Evolutionary conservation across 2,329 filamentous ascomycete species (phyloP).

Genomic region (Fusarium irregulare): DNA sequence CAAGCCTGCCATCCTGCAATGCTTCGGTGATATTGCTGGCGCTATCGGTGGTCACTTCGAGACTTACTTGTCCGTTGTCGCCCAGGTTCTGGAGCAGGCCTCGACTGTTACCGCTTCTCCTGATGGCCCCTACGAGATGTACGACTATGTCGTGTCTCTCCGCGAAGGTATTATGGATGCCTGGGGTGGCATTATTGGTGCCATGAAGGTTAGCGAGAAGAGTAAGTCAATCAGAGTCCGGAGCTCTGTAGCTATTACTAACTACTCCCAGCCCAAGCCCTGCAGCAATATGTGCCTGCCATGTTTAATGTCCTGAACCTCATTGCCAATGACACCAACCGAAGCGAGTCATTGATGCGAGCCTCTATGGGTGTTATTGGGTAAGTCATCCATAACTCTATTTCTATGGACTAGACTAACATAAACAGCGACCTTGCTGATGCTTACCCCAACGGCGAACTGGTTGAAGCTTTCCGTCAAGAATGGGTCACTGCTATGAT

Average conservation of each 20-base stretch:
- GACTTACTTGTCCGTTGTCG: conserved; percentile 91
- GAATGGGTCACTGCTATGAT: conserved; percentile 93
- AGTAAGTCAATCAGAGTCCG: conserved; percentile 62
- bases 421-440: conserved; percentile 85
- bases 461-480: conserved; percentile 84
- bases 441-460: conserved; percentile 90
- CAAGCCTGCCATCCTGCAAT: conserved; percentile 97
- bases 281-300: conserved; percentile 82
- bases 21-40: conserved; percentile 96
- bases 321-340: conserved; percentile 84
- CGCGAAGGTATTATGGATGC: conserved; percentile 99
- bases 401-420: conserved; percentile 23
- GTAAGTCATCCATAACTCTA: conserved; percentile 62
- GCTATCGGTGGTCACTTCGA: conserved; percentile 94
- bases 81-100: conserved; percentile 93
- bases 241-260: conserved; percentile 42
- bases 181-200: conserved; percentile 95
- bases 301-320: conserved; percentile 89
- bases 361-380: conserved; percentile 98
- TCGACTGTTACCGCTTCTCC: conserved; percentile 81
- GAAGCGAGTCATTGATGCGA: conserved; percentile 90
- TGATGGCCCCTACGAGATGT: conserved; percentile 92
- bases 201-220: conserved; percentile 86
- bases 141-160: conserved; percentile 93
- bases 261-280: conserved; percentile 66